Percentiles rank a stretch among this genome's conserved stretches.
phyloP scores from a whole-genome alignment of 495 filamentous ascomycete species.

The Penicillium silybi region DNA sequence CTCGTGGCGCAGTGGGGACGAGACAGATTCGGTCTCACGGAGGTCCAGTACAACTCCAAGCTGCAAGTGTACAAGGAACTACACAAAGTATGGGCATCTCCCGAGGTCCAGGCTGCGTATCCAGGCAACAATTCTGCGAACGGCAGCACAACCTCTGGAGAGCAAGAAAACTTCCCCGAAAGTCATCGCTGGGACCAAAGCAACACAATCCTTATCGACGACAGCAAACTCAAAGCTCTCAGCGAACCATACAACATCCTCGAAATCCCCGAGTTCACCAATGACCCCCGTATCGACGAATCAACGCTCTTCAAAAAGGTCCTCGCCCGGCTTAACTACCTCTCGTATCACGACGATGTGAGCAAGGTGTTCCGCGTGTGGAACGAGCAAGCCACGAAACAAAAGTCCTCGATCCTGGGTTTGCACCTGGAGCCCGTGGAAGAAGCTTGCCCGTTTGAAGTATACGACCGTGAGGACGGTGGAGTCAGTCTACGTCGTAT shows the following conservation, averaged over 20 bases:
- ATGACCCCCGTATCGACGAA: slow-evolving; percentile 24
- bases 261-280: slow-evolving; percentile 69
- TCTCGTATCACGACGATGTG: slow-evolving; percentile 37
- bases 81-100: slow-evolving; percentile 61
- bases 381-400: slow-evolving; percentile 15
- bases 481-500: slow-evolving; percentile 7
- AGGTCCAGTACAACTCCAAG: slow-evolving; percentile 59
- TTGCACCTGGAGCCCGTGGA: not conserved
- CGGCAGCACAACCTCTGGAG: no score
- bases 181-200: slow-evolving; percentile 61
- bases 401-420: slow-evolving; percentile 25
- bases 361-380: slow-evolving; percentile 34
- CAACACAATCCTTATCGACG: slow-evolving; percentile 91
- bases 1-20: slow-evolving; percentile 77
- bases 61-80: slow-evolving; percentile 88
- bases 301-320: slow-evolving; percentile 30
- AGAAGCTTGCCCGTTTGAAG: not conserved
- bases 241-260: slow-evolving; percentile 83
- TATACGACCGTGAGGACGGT: slow-evolving; percentile 12
- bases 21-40: slow-evolving; percentile 66
- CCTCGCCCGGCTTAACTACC: slow-evolving; percentile 27
- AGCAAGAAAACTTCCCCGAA: no score
- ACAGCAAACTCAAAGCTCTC: slow-evolving; percentile 70
- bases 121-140: slow-evolving; percentile 21
- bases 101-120: slow-evolving; percentile 47